Percentiles rank a stretch among this genome's conserved stretches.
Conservation (phyloP, 129 eudicot species). For the Cynara cardunculus region DNA sequence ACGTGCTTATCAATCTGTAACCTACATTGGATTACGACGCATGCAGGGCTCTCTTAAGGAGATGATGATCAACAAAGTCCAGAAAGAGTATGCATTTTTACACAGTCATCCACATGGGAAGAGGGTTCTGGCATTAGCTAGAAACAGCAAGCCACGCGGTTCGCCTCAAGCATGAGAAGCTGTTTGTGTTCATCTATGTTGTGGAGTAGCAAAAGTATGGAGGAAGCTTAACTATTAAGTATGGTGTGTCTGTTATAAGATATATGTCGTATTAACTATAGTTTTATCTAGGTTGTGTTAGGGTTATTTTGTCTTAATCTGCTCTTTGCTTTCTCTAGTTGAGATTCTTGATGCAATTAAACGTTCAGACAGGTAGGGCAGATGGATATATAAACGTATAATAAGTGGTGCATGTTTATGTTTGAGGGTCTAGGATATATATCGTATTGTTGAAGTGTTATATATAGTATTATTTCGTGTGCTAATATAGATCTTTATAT, state of each 20-base stretch:
- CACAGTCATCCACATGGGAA: conserved; percentile 81
- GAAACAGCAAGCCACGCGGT: conserved; percentile 27
- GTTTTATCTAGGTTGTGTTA: conserved; percentile 25
- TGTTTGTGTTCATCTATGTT: conserved; percentile 28
- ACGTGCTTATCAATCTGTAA: background rate
- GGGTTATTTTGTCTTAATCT: conserved; percentile 16
- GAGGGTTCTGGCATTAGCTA: conserved; percentile 43
- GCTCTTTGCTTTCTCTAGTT: conserved; percentile 1
- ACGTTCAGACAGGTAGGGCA: background rate
- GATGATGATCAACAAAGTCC: conserved; percentile 28
- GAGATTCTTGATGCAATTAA: conserved; percentile 11
- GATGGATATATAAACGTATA: conserved; percentile 11
- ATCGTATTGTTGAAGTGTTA: conserved; percentile 12
- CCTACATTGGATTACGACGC: background rate
- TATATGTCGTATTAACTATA: conserved; percentile 23
- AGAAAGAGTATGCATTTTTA: conserved; percentile 32
- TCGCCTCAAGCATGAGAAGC: conserved; percentile 12
- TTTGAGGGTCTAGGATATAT: conserved; percentile 23
- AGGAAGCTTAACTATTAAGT: conserved; percentile 1
- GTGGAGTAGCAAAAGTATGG: conserved; percentile 27
- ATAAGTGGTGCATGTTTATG: conserved; percentile 23
- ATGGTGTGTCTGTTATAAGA: conserved; percentile 23
- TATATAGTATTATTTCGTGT: conserved; percentile 6
- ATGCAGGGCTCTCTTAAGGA: conserved; percentile 47
- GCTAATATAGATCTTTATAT: background rate